These are phyloP conservation scores for Thinopyrum elongatum DNA, from an alignment of 176 grass and related monocot genomes.

Conservation along the genomic window DNA sequence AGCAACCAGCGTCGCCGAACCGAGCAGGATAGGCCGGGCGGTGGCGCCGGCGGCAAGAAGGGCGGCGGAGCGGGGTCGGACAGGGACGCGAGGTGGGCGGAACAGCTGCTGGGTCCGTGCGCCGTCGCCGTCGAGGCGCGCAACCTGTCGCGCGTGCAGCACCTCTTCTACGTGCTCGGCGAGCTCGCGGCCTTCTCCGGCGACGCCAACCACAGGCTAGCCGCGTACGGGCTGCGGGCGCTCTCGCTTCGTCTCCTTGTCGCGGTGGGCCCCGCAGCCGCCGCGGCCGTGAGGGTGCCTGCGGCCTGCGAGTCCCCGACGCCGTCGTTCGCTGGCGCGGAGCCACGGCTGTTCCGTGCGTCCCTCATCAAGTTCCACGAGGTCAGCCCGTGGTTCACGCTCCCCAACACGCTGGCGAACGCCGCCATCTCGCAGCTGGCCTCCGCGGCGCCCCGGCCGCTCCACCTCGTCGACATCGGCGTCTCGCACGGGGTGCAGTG, in stretches of 20 bases:
- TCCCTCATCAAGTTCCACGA: conserved; percentile 89
- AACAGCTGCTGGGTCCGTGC: conserved; percentile 87
- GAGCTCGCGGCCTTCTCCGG: conserved; percentile 79
- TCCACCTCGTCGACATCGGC: conserved; percentile 88
- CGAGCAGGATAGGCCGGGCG: conserved; percentile 9
- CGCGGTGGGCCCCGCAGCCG: conserved; percentile 4
- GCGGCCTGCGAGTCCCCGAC: conserved; percentile 25
- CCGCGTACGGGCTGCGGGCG: conserved; percentile 61
- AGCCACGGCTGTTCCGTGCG: conserved; percentile 68
- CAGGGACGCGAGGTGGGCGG: conserved; percentile 74
- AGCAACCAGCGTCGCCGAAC: conserved; percentile 29
- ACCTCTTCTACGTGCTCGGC: conserved; percentile 75
- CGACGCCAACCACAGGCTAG: conserved; percentile 89
- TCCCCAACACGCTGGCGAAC: conserved; percentile 87
- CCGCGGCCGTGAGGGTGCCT: conserved; percentile 33
- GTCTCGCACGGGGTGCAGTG: conserved; percentile 97
- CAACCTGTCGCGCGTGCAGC: conserved; percentile 71
- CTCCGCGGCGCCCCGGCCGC: neutral
- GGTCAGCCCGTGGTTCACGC: conserved; percentile 92
- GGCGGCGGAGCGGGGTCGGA: conserved; percentile 34
- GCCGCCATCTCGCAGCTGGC: conserved; percentile 55
- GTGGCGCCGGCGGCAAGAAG: conserved; percentile 28
- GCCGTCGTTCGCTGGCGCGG: conserved; percentile 44
- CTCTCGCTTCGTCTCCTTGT: conserved; percentile 35
- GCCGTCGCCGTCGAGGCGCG: conserved; percentile 58